Conservation (phyloP, 164 flowering plant species). For the Vitis amurensis region DNA sequence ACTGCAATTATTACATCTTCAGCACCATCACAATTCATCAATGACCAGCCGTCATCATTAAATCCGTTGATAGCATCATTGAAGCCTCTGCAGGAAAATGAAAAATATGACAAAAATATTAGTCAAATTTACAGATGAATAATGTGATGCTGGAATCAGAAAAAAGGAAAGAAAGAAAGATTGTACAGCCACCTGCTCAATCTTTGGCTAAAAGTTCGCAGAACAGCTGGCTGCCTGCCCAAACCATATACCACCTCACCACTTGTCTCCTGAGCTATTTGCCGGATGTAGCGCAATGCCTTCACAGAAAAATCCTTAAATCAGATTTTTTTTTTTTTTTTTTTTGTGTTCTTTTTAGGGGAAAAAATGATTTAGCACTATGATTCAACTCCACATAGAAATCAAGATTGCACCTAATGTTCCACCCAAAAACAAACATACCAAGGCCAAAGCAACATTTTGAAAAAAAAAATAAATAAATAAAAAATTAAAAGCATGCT, state of each 20-base stretch:
- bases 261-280: slow-evolving; percentile 90
- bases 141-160: background rate
- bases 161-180: slow-evolving; percentile 1
- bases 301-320: slow-evolving; percentile 19
- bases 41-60: slow-evolving; percentile 89
- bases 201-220: slow-evolving; percentile 90
- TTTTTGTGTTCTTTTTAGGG: background rate
- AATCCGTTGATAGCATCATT: slow-evolving; percentile 93
- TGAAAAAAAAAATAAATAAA: background rate
- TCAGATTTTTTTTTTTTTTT: background rate
- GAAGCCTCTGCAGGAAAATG: slow-evolving; percentile 61
- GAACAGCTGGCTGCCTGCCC: slow-evolving; percentile 96
- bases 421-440: no score
- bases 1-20: slow-evolving; percentile 80
- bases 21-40: slow-evolving; percentile 67
- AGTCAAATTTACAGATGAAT: background rate
- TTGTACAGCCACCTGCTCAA: slow-evolving; percentile 63
- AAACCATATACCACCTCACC: slow-evolving; percentile 84
- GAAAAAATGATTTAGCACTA: background rate
- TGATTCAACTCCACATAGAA: background rate
- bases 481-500: background rate
- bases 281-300: slow-evolving; percentile 85
- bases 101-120: background rate
- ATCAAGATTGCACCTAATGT: no score
- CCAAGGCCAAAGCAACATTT: background rate